Base-by-base conservation (phyloP, 768 basidiomycete species). In the Leccinum uliginosum region DNA sequence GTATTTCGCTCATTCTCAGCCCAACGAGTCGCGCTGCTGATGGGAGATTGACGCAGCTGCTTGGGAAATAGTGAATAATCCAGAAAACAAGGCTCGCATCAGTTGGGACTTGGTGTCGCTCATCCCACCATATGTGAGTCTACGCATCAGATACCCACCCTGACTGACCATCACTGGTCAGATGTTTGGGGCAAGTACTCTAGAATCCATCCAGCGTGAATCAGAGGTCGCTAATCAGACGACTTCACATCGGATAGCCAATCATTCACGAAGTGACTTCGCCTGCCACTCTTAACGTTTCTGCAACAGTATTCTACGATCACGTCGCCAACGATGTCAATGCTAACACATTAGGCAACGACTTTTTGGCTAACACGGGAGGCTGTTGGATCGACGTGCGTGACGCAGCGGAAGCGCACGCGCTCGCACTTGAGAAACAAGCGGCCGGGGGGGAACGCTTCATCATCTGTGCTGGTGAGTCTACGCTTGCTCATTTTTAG, bases 1-100 rank as follows among this genome's bases (percentile, higher is more conserved):
- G 5, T 27, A 0, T 57, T 30, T 23, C 29, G 38, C 26, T 6
- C 24, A 0, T 35, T 27, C 43, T 15, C 0, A 7, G 9, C n/a
- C 6, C 45, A 27, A 27, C 5, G 14, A 15, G n/a, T 48, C 11
- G 10, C 3, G 9, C 19, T 45, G 2, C 47, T 44, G n/a, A 60
- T 44, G 1, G 2, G 17, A 6, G 8, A 32, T 29, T 10, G 2
- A 32, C 21, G 8, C 49, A 76, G 78, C 79, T 12, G 82, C 82
- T 8, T 84, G 83, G 83, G 69, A 74, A 21, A 77, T 78, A 50
- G 59, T 75, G 48, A 65, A 73, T 23, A 44, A 17, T 8, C 57
- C 57, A 3, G 62, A 72, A 47, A 66, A 75, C 52, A 70, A 73
- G 35, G 17, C 54, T 4, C 68, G 65, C 26, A 66, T 72, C 27